Evolutionary conservation across 2,329 filamentous ascomycete genomes (phyloP).

Genomic region (Stagonosporopsis tanaceti): DNA sequence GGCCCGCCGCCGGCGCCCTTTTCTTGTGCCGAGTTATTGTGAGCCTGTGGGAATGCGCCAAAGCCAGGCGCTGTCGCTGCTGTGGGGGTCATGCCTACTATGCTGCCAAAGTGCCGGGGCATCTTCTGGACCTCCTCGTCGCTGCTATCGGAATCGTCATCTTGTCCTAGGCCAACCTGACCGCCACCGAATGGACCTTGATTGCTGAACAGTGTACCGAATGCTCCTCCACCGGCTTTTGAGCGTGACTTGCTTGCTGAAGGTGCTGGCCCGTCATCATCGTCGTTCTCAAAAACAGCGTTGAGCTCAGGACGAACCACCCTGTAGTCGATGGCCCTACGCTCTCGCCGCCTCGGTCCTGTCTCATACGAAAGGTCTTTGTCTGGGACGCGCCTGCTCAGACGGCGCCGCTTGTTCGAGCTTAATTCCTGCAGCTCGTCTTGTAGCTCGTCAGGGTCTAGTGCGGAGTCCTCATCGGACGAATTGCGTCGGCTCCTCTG

Average conservation of each 20-base stretch:
- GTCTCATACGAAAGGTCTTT: slow-evolving; percentile 61
- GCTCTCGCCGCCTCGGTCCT: slow-evolving; percentile 69
- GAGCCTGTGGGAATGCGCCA: slow-evolving; percentile 63
- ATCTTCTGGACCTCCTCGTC: slow-evolving; percentile 85
- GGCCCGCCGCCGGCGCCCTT: slow-evolving; percentile 66
- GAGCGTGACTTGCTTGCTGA: slow-evolving; percentile 73
- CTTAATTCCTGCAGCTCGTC: slow-evolving; percentile 67
- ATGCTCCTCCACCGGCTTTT: slow-evolving; percentile 62
- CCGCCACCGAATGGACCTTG: slow-evolving; percentile 93
- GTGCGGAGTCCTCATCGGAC: slow-evolving; percentile 57
- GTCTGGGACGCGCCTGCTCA: slow-evolving; percentile 42
- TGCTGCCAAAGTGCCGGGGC: slow-evolving; percentile 62
- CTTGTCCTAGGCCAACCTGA: slow-evolving; percentile 77
- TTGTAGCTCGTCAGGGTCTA: slow-evolving; percentile 58
- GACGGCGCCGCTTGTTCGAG: slow-evolving; percentile 55
- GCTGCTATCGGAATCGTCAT: slow-evolving; percentile 92
- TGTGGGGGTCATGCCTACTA: slow-evolving; percentile 70
- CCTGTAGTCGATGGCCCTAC: slow-evolving; percentile 79
- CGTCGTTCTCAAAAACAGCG: slow-evolving; percentile 78
- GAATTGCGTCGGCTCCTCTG: slow-evolving; percentile 57
- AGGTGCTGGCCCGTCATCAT: slow-evolving; percentile 71
- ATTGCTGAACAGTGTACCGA: slow-evolving; percentile 85
- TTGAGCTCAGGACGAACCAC: slow-evolving; percentile 78
- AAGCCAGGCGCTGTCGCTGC: slow-evolving; percentile 59
- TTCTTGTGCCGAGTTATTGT: slow-evolving; percentile 63